A percentile compares a stretch with the other conserved stretches of the same genome.
Evolutionary conservation across 2,329 filamentous ascomycete species (phyloP).

Genomic region (Polytolypa hystricis): DNA sequence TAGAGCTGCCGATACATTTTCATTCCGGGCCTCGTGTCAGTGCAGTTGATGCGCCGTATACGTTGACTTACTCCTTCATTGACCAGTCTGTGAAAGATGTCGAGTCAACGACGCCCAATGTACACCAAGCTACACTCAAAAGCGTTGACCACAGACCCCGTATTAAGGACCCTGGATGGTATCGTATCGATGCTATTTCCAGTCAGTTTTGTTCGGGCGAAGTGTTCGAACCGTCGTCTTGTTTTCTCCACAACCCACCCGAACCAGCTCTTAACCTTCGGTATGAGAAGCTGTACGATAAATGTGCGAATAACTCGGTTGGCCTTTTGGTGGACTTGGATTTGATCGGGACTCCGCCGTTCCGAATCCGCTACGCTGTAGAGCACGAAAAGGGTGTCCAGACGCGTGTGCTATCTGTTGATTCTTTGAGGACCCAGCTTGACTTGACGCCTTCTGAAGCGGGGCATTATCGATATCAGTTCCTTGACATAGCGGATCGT

Average conservation of each 20-base stretch:
- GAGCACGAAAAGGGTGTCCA: conserved; percentile 48
- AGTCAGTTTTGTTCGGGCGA: conserved; percentile 79
- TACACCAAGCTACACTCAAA: conserved; percentile 46
- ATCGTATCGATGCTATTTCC: conserved; percentile 68
- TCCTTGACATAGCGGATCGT: conserved; percentile 67
- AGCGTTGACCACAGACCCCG: conserved; percentile 51
- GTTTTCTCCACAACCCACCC: conserved; percentile 79
- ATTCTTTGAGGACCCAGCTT: conserved; percentile 70
- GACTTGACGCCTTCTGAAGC: conserved; percentile 72
- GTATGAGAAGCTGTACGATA: conserved; percentile 77
- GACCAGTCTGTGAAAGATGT: conserved; percentile 63
- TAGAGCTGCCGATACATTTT: conserved; percentile 61
- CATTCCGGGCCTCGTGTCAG: conserved; percentile 48
- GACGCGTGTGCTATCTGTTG: conserved; percentile 46
- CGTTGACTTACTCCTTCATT: conserved; percentile 71
- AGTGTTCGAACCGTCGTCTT: conserved; percentile 87
- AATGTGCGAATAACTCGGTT: conserved; percentile 87
- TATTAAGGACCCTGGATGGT: conserved; percentile 71
- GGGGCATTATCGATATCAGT: conserved; percentile 77
- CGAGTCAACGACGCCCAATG: conserved; percentile 45
- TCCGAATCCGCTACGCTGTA: conserved; percentile 68
- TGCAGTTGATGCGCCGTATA: conserved; percentile 54
- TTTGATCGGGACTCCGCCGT: conserved; percentile 84
- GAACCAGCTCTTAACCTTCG: conserved; percentile 67
- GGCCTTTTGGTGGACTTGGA: conserved; percentile 82